A percentile compares a stretch with the other conserved stretches of the same genome.
phyloP scores from a whole-genome alignment of 202 grass and related monocot genomes.

The Zizania palustris region DNA sequence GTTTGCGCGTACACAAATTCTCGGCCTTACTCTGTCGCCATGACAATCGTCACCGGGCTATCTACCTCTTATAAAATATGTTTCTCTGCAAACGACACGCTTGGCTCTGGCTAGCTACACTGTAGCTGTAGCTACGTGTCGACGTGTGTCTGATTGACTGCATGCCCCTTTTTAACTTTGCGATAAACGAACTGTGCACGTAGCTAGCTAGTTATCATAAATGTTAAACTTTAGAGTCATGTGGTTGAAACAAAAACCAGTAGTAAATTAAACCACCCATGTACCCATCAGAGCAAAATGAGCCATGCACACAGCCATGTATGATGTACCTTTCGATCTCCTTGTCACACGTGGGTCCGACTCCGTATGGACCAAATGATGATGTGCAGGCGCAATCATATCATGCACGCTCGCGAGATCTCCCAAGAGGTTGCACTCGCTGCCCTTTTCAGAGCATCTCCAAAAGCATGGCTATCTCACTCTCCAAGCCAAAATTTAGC shows the following conservation, averaged over 20 bases:
- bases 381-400: not conserved
- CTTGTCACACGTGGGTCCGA: not conserved
- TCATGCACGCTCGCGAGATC: constrained; percentile 24
- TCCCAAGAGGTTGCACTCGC: not conserved
- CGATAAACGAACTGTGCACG: not conserved
- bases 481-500: no score
- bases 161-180: not conserved
- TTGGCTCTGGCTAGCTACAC: not conserved
- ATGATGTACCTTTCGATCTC: no score
- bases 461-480: no score
- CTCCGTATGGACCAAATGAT: constrained; percentile 1
- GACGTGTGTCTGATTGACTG: not conserved
- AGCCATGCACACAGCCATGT: no score
- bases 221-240: not conserved
- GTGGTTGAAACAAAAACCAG: constrained; percentile 25
- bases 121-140: not conserved
- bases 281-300: not conserved
- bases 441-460: no score
- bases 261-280: not conserved
- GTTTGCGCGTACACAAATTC: no score
- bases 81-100: not conserved
- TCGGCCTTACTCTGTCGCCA: not conserved
- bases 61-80: not conserved
- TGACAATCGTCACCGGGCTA: not conserved
- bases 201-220: not conserved